phyloP scores from a whole-genome alignment of 148 eudicot species.

The Amaranthus hypochondriacus region DNA sequence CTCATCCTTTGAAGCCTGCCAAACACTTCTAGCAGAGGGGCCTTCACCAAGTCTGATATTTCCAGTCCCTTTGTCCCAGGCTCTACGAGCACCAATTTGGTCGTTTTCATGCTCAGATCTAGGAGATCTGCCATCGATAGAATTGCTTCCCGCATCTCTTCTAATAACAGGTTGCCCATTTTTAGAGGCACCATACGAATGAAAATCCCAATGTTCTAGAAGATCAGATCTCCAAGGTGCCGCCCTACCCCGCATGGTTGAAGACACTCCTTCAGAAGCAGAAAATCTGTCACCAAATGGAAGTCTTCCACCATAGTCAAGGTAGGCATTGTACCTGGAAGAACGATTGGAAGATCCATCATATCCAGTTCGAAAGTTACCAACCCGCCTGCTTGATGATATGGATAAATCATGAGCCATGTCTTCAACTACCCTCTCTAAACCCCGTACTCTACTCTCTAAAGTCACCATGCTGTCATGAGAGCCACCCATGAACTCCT shows the following conservation, averaged over 20 bases:
- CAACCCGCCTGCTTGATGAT: slow-evolving; percentile 63
- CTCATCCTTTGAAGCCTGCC: slow-evolving; percentile 99
- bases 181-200: slow-evolving; percentile 48
- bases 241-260: slow-evolving; percentile 48
- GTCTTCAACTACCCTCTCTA: slow-evolving; percentile 96
- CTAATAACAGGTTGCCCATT: slow-evolving; percentile 53
- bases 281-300: slow-evolving; percentile 60
- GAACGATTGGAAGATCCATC: slow-evolving; percentile 71
- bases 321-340: slow-evolving; percentile 64
- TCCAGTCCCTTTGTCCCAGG: slow-evolving; percentile 71
- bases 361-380: slow-evolving; percentile 48
- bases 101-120: slow-evolving; percentile 64
- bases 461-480: slow-evolving; percentile 91
- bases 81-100: slow-evolving; percentile 59
- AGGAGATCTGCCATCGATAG: slow-evolving; percentile 61
- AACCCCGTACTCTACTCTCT: slow-evolving; percentile 88
- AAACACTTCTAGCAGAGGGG: slow-evolving; percentile 95
- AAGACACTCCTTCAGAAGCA: slow-evolving; percentile 41
- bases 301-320: slow-evolving; percentile 66
- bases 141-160: slow-evolving; percentile 50
- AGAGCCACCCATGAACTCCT: slow-evolving; percentile 99
- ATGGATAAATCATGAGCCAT: slow-evolving; percentile 87
- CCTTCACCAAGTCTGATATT: slow-evolving; percentile 85
- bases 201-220: slow-evolving; percentile 58
- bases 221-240: slow-evolving; percentile 64